Conservation (phyloP, 768 basidiomycete species). For the Calvatia gigantea region DNA sequence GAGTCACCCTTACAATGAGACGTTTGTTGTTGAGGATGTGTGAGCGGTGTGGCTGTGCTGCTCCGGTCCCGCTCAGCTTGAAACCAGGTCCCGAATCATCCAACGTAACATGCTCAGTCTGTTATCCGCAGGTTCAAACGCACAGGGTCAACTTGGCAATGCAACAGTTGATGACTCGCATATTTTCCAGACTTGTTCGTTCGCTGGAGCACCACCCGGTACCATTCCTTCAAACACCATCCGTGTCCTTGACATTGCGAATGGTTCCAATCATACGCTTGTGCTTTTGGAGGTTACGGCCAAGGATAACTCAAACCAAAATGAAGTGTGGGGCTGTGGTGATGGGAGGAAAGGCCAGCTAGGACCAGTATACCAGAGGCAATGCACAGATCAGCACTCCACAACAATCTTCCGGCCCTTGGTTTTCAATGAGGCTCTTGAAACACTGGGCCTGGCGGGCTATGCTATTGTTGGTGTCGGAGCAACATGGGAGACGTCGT, state of each 20-base stretch:
- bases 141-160: slow-evolving; percentile 49
- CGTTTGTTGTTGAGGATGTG: no score
- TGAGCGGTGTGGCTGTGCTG: neutral
- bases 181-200: slow-evolving; percentile 37
- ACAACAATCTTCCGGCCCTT: slow-evolving; percentile 46
- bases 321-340: slow-evolving; percentile 71
- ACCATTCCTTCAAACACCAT: slow-evolving; percentile 26
- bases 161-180: slow-evolving; percentile 43
- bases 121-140: slow-evolving; percentile 46
- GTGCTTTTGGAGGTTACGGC: slow-evolving; percentile 46
- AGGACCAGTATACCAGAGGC: slow-evolving; percentile 37
- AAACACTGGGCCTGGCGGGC: slow-evolving; percentile 29
- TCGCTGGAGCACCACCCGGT: slow-evolving; percentile 25
- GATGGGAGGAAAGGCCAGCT: slow-evolving; percentile 72
- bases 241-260: slow-evolving; percentile 49
- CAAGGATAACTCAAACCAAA: slow-evolving; percentile 10
- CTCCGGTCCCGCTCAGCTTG: neutral
- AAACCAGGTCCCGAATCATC: neutral
- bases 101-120: slow-evolving; percentile 22
- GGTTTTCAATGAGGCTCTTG: slow-evolving; percentile 29
- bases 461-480: slow-evolving; percentile 51
- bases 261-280: slow-evolving; percentile 81
- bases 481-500: slow-evolving; percentile 84
- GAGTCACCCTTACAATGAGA: neutral
- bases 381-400: slow-evolving; percentile 14